A percentile compares a stretch with the other conserved stretches of the same genome.
Evolutionary conservation across 257 asterid species (phyloP).

Genomic region (Fraxinus cuspidata): DNA sequence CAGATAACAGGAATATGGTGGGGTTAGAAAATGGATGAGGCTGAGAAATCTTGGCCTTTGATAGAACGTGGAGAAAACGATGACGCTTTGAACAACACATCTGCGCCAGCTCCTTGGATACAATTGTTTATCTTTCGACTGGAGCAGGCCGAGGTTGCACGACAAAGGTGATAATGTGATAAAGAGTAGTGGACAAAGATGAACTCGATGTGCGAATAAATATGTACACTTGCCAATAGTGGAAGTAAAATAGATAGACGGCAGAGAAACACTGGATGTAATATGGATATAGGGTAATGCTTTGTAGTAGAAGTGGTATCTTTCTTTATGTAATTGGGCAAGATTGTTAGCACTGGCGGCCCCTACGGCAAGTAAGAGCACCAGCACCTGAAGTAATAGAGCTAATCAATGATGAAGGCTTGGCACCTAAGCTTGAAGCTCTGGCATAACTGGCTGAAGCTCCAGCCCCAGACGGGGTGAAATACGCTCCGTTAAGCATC

Average conservation of each 20-base stretch:
- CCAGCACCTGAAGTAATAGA: constrained; percentile 81
- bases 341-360: constrained; percentile 61
- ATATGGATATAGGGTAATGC: constrained; percentile 25
- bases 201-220: constrained; percentile 56
- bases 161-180: constrained; percentile 27
- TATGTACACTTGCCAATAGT: constrained; percentile 68
- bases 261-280: constrained; percentile 35
- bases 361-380: constrained; percentile 66
- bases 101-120: constrained; percentile 53
- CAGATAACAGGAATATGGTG: constrained; percentile 25
- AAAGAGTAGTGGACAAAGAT: background rate
- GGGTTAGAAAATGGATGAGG: constrained; percentile 30
- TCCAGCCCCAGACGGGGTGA: constrained; percentile 84
- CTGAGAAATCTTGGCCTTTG: constrained; percentile 23
- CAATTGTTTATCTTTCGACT: constrained; percentile 31
- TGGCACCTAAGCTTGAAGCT: constrained; percentile 91
- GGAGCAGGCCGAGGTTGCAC: constrained; percentile 78
- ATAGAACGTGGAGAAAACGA: background rate
- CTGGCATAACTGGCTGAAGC: constrained; percentile 84
- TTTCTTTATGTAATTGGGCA: constrained; percentile 21
- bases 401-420: constrained; percentile 71
- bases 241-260: constrained; percentile 27
- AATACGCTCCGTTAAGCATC: constrained; percentile 90
- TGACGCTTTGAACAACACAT: constrained; percentile 62
- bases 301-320: background rate